These are phyloP conservation scores for Seiridium cupressi DNA, from an alignment of 2,329 filamentous ascomycete species.

Conservation along the genomic window DNA sequence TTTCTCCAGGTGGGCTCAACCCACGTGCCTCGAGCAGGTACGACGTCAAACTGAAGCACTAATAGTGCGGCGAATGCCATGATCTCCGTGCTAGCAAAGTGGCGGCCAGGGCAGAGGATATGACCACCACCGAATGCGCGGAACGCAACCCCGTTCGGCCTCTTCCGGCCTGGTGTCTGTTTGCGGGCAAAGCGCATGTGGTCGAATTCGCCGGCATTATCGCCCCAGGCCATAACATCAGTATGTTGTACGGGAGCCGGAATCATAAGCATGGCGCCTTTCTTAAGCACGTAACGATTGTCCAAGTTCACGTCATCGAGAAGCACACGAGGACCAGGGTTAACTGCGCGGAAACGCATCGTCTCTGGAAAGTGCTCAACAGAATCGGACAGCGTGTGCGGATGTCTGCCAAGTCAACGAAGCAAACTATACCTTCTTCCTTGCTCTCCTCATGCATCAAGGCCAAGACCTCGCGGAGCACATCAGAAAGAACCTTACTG, in stretches of 20 bases:
- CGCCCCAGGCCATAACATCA: constrained; percentile 12
- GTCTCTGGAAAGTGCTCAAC: constrained; percentile 26
- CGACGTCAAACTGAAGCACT: constrained; percentile 29
- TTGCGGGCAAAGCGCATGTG: constrained; percentile 11
- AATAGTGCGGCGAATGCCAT: constrained; percentile 30
- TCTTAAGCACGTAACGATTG: constrained; percentile 14
- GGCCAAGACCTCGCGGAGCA: constrained; percentile 11
- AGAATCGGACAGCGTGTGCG: constrained; percentile 22
- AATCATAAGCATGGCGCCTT: constrained; percentile 17
- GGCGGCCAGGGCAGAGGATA: constrained; percentile 35
- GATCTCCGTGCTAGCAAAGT: constrained; percentile 37
- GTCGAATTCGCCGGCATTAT: constrained; percentile 10
- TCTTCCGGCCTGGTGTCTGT: not conserved
- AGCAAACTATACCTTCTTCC: not conserved
- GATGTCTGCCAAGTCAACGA: constrained; percentile 9
- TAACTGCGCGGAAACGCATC: constrained; percentile 20
- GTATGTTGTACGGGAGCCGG: constrained; percentile 17
- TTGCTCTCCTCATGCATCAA: not conserved
- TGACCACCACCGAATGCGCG: constrained; percentile 38
- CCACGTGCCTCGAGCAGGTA: constrained; percentile 16
- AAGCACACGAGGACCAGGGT: constrained; percentile 16
- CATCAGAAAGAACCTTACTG: constrained; percentile 15
- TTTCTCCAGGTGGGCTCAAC: constrained; percentile 8
- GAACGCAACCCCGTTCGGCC: constrained; percentile 23
- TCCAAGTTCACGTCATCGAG: constrained; percentile 22